Base-by-base conservation (phyloP, 106 monocot species). In the Phalaenopsis equestris region DNA sequence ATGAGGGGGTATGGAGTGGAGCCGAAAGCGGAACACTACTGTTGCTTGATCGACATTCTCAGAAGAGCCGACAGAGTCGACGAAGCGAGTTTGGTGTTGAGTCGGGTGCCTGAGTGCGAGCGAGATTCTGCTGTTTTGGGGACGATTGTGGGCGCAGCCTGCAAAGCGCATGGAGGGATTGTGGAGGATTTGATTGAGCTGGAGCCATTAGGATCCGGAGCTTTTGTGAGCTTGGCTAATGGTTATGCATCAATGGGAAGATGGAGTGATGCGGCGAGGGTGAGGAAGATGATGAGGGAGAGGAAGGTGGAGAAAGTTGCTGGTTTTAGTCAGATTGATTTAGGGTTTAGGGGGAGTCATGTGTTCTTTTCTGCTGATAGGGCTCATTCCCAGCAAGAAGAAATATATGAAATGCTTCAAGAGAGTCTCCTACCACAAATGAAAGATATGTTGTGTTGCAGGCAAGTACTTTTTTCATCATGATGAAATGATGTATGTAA, bases 241-340 rank as follows among this genome's bases (percentile, higher is more conserved):
- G 42, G 55, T 18, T 88, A 83, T 43, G 85, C 88, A 16, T 78
- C 76, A 8, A 78, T 55, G 36, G 85, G 85, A 30, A 73, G 52
- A 23, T 88, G 83, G 88, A 45, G 17, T 38, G 81, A 84, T 23
- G 85, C 70, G 37, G 81, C 85, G 3, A 78, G 81, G 16, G 75
- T 88, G 80, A 83, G 85, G 47, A 88, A 72, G 83, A 70, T 41
- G 78, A 88, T 88, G 85, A 85, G 67, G 57, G 88, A 84, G 76
- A 76, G 47, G 70, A 81, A 81, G 57, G 85, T 88, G 80, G 80
- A 83, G 85, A 88, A 86, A 70, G 75, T 83, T 6, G 57, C 88
- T 42, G 88, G 83, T 67, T 49, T 75, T 58, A 88, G 88, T 55
- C 56, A 72, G 56, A 78, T 88, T 38, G 85, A 88, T 67, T 83